Percentiles rank a stretch among this genome's conserved stretches.
phyloP scores from a whole-genome alignment of 768 basidiomycete species.

The Mycena crocata region DNA sequence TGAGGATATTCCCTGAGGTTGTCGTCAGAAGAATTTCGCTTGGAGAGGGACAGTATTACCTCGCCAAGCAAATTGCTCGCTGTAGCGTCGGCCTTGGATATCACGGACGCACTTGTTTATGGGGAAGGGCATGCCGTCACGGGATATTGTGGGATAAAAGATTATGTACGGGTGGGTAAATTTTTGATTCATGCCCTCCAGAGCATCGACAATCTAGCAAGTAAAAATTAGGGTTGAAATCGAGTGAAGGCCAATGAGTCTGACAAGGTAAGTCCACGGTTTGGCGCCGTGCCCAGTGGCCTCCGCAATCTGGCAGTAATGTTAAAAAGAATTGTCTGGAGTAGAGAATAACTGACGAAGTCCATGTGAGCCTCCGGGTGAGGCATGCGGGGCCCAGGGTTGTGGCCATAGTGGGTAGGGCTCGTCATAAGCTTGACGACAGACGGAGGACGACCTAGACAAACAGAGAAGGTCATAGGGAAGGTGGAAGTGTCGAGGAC shows the following conservation, averaged over 20 bases:
- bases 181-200: slow-evolving; percentile 84
- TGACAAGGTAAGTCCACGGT: slow-evolving; percentile 80
- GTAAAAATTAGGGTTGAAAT: slow-evolving; percentile 31
- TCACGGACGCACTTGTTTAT: slow-evolving; percentile 81
- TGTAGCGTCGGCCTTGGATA: slow-evolving; percentile 73
- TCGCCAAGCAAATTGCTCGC: slow-evolving; percentile 78
- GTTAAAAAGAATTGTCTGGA: slow-evolving; percentile 13
- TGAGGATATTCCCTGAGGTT: slow-evolving; percentile 69
- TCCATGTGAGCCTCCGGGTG: slow-evolving; percentile 91
- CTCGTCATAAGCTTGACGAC: slow-evolving; percentile 80
- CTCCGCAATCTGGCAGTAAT: slow-evolving; percentile 69
- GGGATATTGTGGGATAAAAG: slow-evolving; percentile 81
- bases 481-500: too few species aligned
- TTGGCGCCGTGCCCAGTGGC: slow-evolving; percentile 63
- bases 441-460: slow-evolving; percentile 73
- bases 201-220: slow-evolving; percentile 73
- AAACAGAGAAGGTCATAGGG: too few species aligned
- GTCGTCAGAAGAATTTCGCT: background rate
- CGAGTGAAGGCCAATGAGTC: slow-evolving; percentile 33
- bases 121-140: slow-evolving; percentile 86
- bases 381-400: slow-evolving; percentile 70
- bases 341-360: slow-evolving; percentile 55
- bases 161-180: slow-evolving; percentile 85
- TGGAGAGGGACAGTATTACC: slow-evolving; percentile 38
- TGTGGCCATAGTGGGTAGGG: slow-evolving; percentile 18